These are phyloP conservation scores for Clavispora santaluciae DNA, from an alignment of 805 yeast species.

Conservation along the genomic window DNA sequence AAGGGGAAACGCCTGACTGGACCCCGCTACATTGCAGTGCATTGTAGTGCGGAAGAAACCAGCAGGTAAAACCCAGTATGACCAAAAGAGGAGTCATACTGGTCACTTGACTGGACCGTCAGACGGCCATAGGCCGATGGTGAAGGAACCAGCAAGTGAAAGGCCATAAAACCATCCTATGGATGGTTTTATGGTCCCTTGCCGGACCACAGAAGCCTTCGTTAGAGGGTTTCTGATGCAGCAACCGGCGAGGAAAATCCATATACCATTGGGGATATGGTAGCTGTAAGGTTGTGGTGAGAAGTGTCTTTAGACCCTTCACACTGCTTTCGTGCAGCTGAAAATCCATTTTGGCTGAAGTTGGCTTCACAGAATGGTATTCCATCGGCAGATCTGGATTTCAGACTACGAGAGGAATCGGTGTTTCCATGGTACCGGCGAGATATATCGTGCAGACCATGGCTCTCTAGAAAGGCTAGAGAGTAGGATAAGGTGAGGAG, in stretches of 20 bases:
- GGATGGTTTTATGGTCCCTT: background rate
- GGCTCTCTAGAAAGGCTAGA: background rate
- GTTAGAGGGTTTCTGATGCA: background rate
- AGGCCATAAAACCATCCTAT: background rate
- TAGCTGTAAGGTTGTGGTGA: background rate
- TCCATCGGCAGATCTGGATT: background rate
- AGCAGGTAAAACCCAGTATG: background rate
- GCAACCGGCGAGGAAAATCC: background rate
- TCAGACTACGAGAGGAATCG: background rate
- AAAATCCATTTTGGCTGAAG: background rate
- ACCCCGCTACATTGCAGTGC: background rate
- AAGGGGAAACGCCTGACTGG: background rate
- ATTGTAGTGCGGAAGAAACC: background rate
- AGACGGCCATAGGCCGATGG: background rate
- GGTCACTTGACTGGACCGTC: constrained; percentile 1
- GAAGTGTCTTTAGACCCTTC: background rate
- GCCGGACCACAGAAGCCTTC: background rate
- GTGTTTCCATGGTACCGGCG: background rate
- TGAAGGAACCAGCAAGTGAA: background rate
- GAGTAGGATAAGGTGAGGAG: background rate
- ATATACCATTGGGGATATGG: background rate
- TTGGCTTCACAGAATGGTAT: background rate
- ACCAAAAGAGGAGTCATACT: background rate
- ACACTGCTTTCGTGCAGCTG: background rate
- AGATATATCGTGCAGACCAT: background rate